phyloP scores from a whole-genome alignment of 2,329 filamentous ascomycete genomes.

The Simplicillium aogashimaense region DNA sequence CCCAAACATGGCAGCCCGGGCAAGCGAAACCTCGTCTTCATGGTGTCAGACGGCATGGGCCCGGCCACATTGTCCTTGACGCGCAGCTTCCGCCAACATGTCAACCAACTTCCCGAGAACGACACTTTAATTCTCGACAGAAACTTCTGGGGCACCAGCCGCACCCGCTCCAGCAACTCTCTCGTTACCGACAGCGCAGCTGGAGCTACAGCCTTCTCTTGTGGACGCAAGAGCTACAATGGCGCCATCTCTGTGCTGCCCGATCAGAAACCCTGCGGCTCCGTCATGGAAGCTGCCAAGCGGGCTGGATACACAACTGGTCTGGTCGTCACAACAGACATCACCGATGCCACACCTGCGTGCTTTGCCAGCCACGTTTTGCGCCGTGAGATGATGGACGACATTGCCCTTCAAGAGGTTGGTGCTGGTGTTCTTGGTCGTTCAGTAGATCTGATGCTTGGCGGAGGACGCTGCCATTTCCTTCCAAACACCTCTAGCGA shows the following conservation, averaged over 20 bases:
- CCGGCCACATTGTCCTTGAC: conserved; percentile 84
- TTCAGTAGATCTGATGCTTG: conserved; percentile 84
- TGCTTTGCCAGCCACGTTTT: conserved; percentile 89
- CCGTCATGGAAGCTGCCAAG: conserved; percentile 87
- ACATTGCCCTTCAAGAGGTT: conserved; percentile 86
- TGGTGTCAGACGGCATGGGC: conserved; percentile 99
- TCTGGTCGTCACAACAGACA: conserved; percentile 85
- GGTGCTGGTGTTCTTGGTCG: conserved; percentile 80
- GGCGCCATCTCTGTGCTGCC: conserved; percentile 87
- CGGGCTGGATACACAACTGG: conserved; percentile 86
- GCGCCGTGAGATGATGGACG: conserved; percentile 69
- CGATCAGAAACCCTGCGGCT: conserved; percentile 79
- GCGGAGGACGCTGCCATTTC: conserved; percentile 90
- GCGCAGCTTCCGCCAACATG: conserved; percentile 73
- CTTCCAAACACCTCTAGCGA: conserved; percentile 68
- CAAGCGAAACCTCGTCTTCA: conserved; percentile 94
- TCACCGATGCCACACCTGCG: conserved; percentile 93
- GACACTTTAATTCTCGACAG: conserved; percentile 74
- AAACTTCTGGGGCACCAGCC: conserved; percentile 81
- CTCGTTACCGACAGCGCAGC: conserved; percentile 92
- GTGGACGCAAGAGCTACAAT: conserved; percentile 90
- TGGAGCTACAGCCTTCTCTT: conserved; percentile 95
- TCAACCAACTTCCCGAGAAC: conserved; percentile 60
- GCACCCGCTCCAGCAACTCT: conserved; percentile 75
- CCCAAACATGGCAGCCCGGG: conserved; percentile 29